Conservation (phyloP, 2,329 filamentous ascomycete species). For the Aspergillus uvarum region DNA sequence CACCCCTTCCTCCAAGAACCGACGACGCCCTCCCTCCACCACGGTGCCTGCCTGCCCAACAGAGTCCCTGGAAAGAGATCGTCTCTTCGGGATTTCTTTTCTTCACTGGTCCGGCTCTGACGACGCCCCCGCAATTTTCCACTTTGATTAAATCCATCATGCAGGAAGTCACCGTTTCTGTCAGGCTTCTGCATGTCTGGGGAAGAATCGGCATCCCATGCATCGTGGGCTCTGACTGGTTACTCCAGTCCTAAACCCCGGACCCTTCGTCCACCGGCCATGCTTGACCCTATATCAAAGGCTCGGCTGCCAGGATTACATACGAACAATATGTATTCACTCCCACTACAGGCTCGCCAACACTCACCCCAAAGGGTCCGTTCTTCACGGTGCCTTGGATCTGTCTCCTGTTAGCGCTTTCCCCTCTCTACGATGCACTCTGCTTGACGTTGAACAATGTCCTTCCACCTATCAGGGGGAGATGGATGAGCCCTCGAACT, state of each 20-base stretch:
- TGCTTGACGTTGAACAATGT: not conserved
- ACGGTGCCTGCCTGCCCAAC: not conserved
- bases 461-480: not conserved
- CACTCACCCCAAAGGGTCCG: not conserved
- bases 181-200: conserved; percentile 5
- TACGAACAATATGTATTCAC: conserved; percentile 1
- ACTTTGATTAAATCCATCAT: conserved; percentile 7
- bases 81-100: not conserved
- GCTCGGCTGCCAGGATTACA: not conserved
- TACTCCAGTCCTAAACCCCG: not conserved
- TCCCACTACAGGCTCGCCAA: conserved; percentile 3
- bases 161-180: conserved; percentile 6
- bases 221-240: not conserved
- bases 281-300: conserved; percentile 3
- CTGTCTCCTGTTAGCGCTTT: not conserved
- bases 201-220: conserved; percentile 3
- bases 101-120: not conserved
- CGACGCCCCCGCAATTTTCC: conserved; percentile 6
- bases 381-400: not conserved
- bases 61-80: conserved; percentile 1
- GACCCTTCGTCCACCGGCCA: not conserved
- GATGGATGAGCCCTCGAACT: not conserved
- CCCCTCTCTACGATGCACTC: not conserved
- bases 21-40: not conserved
- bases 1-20: not conserved